phyloP scores from a whole-genome alignment of 192 early-diverging fungal genomes.

The Geranomyces michiganensis region DNA sequence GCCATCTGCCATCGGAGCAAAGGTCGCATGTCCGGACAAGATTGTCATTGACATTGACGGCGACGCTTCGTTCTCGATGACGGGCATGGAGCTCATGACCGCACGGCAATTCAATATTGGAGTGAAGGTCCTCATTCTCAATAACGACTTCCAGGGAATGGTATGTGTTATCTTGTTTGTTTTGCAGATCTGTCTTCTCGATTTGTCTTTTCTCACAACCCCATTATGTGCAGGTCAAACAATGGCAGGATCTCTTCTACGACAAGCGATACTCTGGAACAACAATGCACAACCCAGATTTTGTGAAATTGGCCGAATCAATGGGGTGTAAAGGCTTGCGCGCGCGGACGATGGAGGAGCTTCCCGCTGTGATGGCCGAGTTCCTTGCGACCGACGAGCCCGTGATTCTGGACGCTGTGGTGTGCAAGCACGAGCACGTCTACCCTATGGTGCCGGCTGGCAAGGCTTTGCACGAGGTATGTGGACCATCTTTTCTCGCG shows the following conservation, averaged over 20 bases:
- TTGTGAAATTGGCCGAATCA: conserved; percentile 93
- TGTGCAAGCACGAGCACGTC: conserved; percentile 92
- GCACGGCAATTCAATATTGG: conserved; percentile 97
- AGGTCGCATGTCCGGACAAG: conserved; percentile 90
- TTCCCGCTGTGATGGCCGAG: conserved; percentile 83
- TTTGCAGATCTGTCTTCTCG: conserved; percentile 9
- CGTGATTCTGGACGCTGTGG: conserved; percentile 87
- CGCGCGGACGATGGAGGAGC: conserved; percentile 79
- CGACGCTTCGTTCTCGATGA: conserved; percentile 98
- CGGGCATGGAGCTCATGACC: conserved; percentile 96
- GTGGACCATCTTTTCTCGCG: conserved; percentile 1
- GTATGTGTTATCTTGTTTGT: conserved; percentile 70
- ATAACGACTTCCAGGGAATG: conserved; percentile 99
- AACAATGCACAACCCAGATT: conserved; percentile 95
- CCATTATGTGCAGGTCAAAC: conserved; percentile 42
- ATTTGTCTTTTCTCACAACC: neutral
- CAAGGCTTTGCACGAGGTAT: conserved; percentile 88
- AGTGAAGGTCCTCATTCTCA: conserved; percentile 94
- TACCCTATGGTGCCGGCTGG: conserved; percentile 98
- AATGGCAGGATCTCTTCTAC: conserved; percentile 93
- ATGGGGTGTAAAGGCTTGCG: conserved; percentile 91
- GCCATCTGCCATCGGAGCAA: conserved; percentile 95
- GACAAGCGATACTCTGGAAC: conserved; percentile 95
- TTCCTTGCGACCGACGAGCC: conserved; percentile 85
- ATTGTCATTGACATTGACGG: conserved; percentile 99